Evolutionary conservation across 495 filamentous ascomycete genomes (phyloP).

Genomic region (Talaromyces adpressus): DNA sequence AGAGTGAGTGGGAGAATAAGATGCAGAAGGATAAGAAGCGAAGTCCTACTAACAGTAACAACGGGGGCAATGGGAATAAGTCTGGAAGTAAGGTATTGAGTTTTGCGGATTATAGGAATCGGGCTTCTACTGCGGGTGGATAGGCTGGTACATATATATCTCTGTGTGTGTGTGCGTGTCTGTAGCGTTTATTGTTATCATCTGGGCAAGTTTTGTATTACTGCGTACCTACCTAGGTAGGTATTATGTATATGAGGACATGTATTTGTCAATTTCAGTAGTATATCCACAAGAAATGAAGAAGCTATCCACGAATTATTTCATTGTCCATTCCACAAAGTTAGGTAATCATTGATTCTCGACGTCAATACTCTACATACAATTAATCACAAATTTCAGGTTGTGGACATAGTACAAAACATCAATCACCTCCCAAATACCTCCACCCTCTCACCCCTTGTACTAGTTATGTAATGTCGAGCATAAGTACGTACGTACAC

Average conservation of each 20-base stretch:
- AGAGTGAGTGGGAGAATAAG: conserved; percentile 54
- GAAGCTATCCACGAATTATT: too few relatives aligned
- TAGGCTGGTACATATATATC: neutral
- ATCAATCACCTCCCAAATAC: too few relatives aligned
- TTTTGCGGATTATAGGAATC: conserved; percentile 51
- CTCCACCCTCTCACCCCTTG: neutral
- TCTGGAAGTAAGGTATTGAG: conserved; percentile 19
- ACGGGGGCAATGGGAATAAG: neutral
- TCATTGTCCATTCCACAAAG: too few relatives aligned
- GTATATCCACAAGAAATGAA: too few relatives aligned
- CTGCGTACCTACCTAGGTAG: too few relatives aligned
- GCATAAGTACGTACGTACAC: neutral
- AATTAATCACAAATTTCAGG: too few relatives aligned
- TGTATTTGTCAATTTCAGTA: too few relatives aligned
- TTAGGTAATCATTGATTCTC: too few relatives aligned
- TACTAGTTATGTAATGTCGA: neutral
- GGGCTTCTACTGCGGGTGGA: conserved; percentile 19
- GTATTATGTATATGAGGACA: too few relatives aligned
- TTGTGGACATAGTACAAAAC: too few relatives aligned
- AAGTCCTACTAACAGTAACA: conserved; percentile 19
- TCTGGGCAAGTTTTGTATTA: neutral
- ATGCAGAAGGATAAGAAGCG: conserved; percentile 25
- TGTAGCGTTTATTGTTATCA: neutral
- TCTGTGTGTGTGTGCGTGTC: too few relatives aligned
- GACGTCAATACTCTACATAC: too few relatives aligned